Percentiles rank a stretch among this genome's conserved stretches.
Evolutionary conservation across 768 basidiomycete species (phyloP).

Genomic region (Boletus pseudopeckii): DNA sequence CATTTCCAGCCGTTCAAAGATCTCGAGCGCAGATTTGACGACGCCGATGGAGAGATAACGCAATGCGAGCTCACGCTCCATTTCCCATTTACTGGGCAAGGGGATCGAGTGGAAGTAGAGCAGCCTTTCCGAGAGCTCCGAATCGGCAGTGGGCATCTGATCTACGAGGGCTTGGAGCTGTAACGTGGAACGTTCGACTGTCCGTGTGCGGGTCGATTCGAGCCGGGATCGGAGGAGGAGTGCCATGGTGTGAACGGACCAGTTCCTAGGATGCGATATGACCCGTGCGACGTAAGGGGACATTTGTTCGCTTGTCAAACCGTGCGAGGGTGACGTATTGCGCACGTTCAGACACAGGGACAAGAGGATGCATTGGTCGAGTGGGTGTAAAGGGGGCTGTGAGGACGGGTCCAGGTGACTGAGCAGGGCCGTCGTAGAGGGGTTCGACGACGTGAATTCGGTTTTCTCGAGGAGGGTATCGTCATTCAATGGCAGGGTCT

Average conservation of each 20-base stretch:
- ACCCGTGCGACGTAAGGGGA: constrained; percentile 87
- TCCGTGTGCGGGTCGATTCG: constrained; percentile 83
- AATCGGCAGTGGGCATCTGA: constrained; percentile 91
- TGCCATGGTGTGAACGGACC: constrained; percentile 97
- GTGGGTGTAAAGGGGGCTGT: constrained; percentile 85
- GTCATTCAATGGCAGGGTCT: constrained; percentile 83
- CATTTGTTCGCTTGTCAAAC: constrained; percentile 91
- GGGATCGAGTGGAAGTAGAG: constrained; percentile 76
- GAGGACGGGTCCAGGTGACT: constrained; percentile 74
- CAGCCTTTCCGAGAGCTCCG: constrained; percentile 68
- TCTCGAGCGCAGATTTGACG: constrained; percentile 84
- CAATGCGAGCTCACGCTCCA: constrained; percentile 86
- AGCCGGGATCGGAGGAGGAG: constrained; percentile 89
- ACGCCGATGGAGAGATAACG: constrained; percentile 86
- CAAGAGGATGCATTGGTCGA: constrained; percentile 92
- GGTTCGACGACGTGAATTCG: constrained; percentile 75
- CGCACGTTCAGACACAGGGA: constrained; percentile 86
- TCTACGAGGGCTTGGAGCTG: constrained; percentile 96
- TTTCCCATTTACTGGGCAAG: constrained; percentile 88
- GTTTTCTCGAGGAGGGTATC: constrained; percentile 96
- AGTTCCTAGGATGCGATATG: constrained; percentile 85
- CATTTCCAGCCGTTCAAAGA: constrained; percentile 94
- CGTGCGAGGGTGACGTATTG: constrained; percentile 86
- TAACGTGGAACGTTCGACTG: constrained; percentile 87
- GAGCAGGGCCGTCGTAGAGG: constrained; percentile 49